Conservation (phyloP, 23 red algal species). For the Gracilariopsis chorda region DNA sequence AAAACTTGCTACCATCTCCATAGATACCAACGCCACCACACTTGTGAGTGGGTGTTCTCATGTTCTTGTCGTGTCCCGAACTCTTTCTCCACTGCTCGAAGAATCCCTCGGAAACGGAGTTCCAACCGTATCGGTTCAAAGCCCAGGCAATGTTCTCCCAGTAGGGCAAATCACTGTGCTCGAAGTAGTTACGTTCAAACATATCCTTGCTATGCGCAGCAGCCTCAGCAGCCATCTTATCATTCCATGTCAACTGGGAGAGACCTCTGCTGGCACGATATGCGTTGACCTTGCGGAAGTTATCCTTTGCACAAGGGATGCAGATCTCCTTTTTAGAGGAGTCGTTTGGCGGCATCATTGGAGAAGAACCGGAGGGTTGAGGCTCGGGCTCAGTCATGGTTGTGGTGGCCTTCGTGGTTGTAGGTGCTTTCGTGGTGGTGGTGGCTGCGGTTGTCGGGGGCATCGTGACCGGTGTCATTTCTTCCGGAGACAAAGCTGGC, state of each 20-base stretch:
- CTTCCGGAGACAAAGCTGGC: too few relatives aligned
- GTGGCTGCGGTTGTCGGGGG: not conserved
- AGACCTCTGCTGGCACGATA: not conserved
- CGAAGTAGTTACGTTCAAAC: not conserved
- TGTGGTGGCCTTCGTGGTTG: not conserved
- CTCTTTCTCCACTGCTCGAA: conserved; percentile 23
- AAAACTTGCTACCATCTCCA: not conserved
- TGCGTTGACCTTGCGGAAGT: not conserved
- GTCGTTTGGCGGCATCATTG: not conserved
- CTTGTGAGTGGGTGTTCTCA: not conserved
- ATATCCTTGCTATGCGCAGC: conserved; percentile 6
- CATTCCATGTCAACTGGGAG: not conserved
- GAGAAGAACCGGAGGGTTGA: too few relatives aligned
- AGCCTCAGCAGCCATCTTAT: not conserved
- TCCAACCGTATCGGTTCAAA: not conserved
- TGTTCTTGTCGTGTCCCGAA: not conserved
- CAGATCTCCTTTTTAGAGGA: not conserved
- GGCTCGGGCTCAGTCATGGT: too few relatives aligned
- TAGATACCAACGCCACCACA: not conserved
- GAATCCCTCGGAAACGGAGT: not conserved
- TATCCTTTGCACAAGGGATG: not conserved
- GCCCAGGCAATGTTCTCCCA: conserved; percentile 7
- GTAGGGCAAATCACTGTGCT: not conserved
- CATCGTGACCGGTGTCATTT: not conserved
- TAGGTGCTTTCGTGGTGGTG: not conserved